Evolutionary conservation across 768 basidiomycete species (phyloP), one percentile per base, ranked within the genome.

Genomic region (Lyophyllum semitale): DNA sequence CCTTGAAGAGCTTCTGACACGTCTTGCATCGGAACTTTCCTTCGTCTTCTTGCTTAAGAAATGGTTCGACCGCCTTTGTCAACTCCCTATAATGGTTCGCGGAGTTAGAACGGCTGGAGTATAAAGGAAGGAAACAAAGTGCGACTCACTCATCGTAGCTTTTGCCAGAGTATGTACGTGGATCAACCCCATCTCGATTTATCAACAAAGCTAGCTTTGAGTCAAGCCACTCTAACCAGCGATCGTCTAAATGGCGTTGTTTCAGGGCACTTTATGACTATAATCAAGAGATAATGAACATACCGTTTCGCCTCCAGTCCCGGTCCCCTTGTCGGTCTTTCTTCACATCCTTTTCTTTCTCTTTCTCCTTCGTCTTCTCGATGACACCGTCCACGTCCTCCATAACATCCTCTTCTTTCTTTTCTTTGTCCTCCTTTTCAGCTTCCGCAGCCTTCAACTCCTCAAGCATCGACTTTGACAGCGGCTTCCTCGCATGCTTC

Each of bases 1-100:
- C 97, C 70, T 95, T 95, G 87, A 99, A 99, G 20, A 98, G 80
- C 76, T 99, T 99, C 73, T 87, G 88, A 72, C 97, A 99, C 26
- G 87, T 88, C 77, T 93, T 96, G 77, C 97, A 99, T 59, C 97
- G 82, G 76, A 91, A 98, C 69, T 97, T 98, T 65, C 89, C 92
- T 72, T 96, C 93, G 62, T 98, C 96, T 72, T 98, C 96, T 68
- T 94, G 91, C 73, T 95, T 95, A 70, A 98, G 83, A 68, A 81
- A 81, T 1, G 87, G 87, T 53, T 90, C 89, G 22, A 88, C 85
- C 12, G 87, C 80, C 64, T 88, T 92, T 48, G 84, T 80, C 48
- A 95, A 76, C 67, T 95, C 94, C 62, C 95, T 97, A 65, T 6
- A 18, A 17, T 12, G 12, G 18, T 12, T 26, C 3, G 26, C 12